Percentiles rank a stretch among this genome's conserved stretches.
These are phyloP conservation scores for Waltergamsia citrina DNA, from an alignment of 2,329 filamentous ascomycete species.

Conservation along the genomic window DNA sequence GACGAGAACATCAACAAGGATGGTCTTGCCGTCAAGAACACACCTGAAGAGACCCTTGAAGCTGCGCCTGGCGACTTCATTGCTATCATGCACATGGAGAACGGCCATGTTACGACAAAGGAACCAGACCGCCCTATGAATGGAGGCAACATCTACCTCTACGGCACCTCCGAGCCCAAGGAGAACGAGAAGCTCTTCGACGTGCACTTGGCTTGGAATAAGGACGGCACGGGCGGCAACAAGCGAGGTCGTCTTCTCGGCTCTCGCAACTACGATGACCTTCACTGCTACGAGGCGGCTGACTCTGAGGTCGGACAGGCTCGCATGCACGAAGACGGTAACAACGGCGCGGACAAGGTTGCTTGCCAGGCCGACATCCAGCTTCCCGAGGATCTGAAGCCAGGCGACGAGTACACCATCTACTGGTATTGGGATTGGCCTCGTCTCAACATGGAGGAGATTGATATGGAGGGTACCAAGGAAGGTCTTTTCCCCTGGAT, in stretches of 20 bases:
- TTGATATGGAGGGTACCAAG: conserved; percentile 26
- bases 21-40: conserved; percentile 22
- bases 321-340: too few species aligned
- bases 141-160: conserved; percentile 65
- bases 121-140: conserved; percentile 52
- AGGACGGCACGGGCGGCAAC: conserved; percentile 73
- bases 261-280: conserved; percentile 78
- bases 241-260: conserved; percentile 66
- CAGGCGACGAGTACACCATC: conserved; percentile 62
- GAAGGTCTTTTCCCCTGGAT: conserved; percentile 32
- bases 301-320: conserved; percentile 47
- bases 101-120: conserved; percentile 62
- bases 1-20: conserved; percentile 40
- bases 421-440: conserved; percentile 99
- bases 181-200: conserved; percentile 40
- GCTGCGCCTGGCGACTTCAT: conserved; percentile 52
- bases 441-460: conserved; percentile 36
- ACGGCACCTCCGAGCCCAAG: conserved; percentile 56
- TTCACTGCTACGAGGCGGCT: conserved; percentile 79
- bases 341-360: too few species aligned
- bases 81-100: conserved; percentile 62
- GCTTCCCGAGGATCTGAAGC: conserved; percentile 57
- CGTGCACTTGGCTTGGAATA: conserved; percentile 71
- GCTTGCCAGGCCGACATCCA: conserved; percentile 76
- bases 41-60: conserved; percentile 51